Evolutionary conservation across 345 rosid genomes (phyloP), one percentile per base, ranked within the genome.

Genomic region (Corchorus olitorius): DNA sequence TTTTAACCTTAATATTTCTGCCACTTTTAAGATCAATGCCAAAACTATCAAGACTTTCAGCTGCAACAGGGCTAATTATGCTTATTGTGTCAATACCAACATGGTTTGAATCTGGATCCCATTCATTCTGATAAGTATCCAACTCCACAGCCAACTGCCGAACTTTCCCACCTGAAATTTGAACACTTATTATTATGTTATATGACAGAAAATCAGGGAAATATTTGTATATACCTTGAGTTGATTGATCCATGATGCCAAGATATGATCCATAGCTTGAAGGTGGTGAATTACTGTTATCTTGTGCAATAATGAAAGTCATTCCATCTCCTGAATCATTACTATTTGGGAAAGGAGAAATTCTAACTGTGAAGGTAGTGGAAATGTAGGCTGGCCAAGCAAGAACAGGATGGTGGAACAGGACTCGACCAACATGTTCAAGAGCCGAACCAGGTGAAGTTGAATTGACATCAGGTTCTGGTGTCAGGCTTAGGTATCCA

Each of bases 21-120:
- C 86, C 86, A 73, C 86, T 83, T 78, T 75, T 85, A 11, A 84
- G 84, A 17, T 84, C 76, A 72, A 87, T 80, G 10, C 85, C 82
- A 14, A 60, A 73, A 68, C 41, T 16, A 52, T 46, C 79, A n/a
- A 87, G 78, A 59, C 81, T 83, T 63, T 59, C 10, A 10, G 78
- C 64, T 35, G 64, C 61, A 17, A 79, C 54, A 0, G 85, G 78
- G 41, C 27, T 52, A 33, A 53, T 60, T 60, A 79, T 80, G 55
- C 78, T 78, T 41, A 61, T 79, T 19, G 85, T 81, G 70, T 75
- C 83, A 22, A 86, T 71, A 17, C 82, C 87, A 3, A 80, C 13
- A 9, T 81, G 87, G 72, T 86, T 87, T 4, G 19, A 83, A 15
- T 87, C 82, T 6, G 72, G 76, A 80, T 83, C 85, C 19, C 81